A percentile compares a stretch with the other conserved stretches of the same genome.
phyloP scores from a whole-genome alignment of 495 filamentous ascomycete species.

The Aspergillus haitiensis region DNA sequence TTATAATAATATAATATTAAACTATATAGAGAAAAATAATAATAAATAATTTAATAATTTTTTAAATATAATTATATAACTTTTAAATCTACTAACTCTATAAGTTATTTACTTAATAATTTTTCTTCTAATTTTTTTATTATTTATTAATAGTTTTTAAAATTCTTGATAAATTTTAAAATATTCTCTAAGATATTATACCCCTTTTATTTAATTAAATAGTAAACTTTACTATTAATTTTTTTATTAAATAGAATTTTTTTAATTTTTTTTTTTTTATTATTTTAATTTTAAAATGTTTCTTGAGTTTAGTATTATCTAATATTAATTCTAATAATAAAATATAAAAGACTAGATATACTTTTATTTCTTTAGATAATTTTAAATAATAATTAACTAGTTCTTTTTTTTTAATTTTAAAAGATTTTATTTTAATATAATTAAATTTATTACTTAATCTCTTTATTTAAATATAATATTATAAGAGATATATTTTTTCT shows the following conservation, averaged over 20 bases:
- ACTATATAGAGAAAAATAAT: slow-evolving; percentile 2
- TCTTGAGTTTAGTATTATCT: too few species aligned
- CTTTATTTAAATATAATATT: too few species aligned
- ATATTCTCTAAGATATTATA: slow-evolving; percentile 5
- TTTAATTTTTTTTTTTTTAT: too few species aligned
- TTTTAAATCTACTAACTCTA: too few species aligned
- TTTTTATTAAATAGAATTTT: too few species aligned
- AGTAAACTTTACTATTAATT: too few species aligned
- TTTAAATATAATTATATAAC: too few species aligned
- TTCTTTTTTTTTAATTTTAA: slow-evolving; percentile 1
- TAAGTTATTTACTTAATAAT: too few species aligned
- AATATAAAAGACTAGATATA: slow-evolving; percentile 4
- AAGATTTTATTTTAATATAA: slow-evolving; percentile 1
- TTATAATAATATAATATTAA: background rate
- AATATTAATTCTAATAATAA: too few species aligned
- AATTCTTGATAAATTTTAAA: slow-evolving; percentile 5
- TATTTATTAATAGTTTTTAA: background rate
- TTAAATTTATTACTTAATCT: background rate
- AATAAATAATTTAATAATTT: slow-evolving; percentile 4
- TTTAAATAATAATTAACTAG: background rate
- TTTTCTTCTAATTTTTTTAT: slow-evolving; percentile 2
- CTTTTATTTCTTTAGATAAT: background rate
- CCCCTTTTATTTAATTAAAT: too few species aligned
- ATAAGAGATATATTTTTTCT: too few species aligned
- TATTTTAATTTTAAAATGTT: too few species aligned